phyloP scores from a whole-genome alignment of 192 early-diverging fungal genomes.

The Phlyctochytrium planicorne region DNA sequence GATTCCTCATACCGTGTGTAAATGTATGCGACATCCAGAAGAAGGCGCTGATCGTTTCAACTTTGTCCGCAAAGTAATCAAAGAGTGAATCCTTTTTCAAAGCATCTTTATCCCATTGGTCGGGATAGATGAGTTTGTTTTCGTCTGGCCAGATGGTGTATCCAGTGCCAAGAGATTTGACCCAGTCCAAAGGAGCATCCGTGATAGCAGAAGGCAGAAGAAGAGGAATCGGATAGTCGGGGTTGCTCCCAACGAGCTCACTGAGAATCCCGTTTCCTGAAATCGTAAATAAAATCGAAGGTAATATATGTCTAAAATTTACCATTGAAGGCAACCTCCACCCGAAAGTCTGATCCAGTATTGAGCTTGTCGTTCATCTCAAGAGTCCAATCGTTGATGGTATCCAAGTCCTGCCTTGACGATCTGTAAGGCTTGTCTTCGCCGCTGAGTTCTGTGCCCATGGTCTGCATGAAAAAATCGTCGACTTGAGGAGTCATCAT shows the following conservation, averaged over 20 bases:
- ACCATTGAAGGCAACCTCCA: slow-evolving; percentile 24
- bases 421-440: slow-evolving; percentile 24
- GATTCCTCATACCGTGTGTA: slow-evolving; percentile 33
- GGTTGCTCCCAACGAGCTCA: neutral
- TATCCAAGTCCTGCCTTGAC: slow-evolving; percentile 25
- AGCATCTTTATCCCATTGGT: slow-evolving; percentile 4
- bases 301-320: slow-evolving; percentile 31
- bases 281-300: too few relatives aligned
- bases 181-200: slow-evolving; percentile 20
- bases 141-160: slow-evolving; percentile 32
- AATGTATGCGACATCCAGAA: slow-evolving; percentile 41
- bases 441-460: slow-evolving; percentile 12
- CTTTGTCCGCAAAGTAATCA: slow-evolving; percentile 7
- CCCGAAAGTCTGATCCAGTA: slow-evolving; percentile 33
- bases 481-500: slow-evolving; percentile 37
- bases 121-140: neutral
- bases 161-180: slow-evolving; percentile 42
- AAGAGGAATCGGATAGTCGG: slow-evolving; percentile 3
- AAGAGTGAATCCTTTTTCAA: slow-evolving; percentile 32
- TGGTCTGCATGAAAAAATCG: slow-evolving; percentile 24
- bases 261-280: slow-evolving; percentile 35
- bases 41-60: slow-evolving; percentile 18
- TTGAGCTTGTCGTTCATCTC: slow-evolving; percentile 32
- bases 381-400: slow-evolving; percentile 35
- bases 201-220: too few relatives aligned